Conservation (phyloP, 2,329 filamentous ascomycete genomes). For the Cryphonectria naterciae region DNA sequence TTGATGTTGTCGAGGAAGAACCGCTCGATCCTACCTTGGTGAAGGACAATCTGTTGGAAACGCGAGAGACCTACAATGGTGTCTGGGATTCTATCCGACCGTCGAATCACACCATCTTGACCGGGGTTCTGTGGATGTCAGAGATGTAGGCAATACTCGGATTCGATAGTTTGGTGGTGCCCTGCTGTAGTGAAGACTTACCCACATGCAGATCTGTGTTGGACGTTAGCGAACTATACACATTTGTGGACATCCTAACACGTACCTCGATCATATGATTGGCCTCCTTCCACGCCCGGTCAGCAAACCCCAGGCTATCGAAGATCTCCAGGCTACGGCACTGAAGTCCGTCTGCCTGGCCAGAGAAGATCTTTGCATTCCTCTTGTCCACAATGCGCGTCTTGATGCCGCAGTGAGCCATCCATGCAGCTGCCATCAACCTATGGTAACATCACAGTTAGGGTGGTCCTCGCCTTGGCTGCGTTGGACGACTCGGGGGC, state of each 20-base stretch:
- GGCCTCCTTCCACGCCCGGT: constrained; percentile 66
- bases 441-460: constrained; percentile 26
- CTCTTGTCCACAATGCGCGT: constrained; percentile 53
- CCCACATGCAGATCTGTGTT: constrained; percentile 48
- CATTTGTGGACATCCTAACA: constrained; percentile 14
- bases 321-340: constrained; percentile 74
- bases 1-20: constrained; percentile 67
- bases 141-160: too few relatives aligned
- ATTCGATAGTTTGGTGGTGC: too few relatives aligned
- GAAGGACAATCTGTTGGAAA: constrained; percentile 69
- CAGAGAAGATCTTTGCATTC: constrained; percentile 42
- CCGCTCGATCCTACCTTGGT: constrained; percentile 72
- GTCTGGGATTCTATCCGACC: constrained; percentile 65
- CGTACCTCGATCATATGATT: constrained; percentile 70
- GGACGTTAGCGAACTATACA: too few relatives aligned
- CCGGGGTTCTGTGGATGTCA: constrained; percentile 54
- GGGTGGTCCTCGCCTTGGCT: too few relatives aligned
- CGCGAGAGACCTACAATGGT: constrained; percentile 63
- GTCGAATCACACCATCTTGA: constrained; percentile 57
- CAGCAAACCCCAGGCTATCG: constrained; percentile 70
- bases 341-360: constrained; percentile 56
- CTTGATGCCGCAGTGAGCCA: constrained; percentile 45
- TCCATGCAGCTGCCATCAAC: constrained; percentile 49
- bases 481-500: too few relatives aligned
- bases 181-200: too few relatives aligned